Conservation (phyloP, 495 filamentous ascomycete genomes). For the Penicillium psychrofluorescens region DNA sequence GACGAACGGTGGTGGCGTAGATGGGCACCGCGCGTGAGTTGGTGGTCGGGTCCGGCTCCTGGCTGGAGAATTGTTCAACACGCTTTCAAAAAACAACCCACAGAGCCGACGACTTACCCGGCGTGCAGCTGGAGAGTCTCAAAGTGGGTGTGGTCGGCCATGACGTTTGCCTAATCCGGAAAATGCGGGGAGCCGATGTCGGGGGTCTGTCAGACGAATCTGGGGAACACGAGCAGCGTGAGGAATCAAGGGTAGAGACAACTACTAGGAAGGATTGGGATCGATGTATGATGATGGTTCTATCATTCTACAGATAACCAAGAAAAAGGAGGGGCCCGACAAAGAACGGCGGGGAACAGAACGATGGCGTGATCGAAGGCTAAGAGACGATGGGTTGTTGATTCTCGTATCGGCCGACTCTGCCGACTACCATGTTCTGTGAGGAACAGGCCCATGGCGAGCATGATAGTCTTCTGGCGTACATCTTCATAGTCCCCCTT, state of each 20-base stretch:
- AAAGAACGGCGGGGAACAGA: neutral
- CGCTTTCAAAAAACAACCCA: neutral
- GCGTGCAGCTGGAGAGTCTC: constrained; percentile 97
- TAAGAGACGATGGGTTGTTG: neutral
- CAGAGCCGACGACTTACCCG: constrained; percentile 52
- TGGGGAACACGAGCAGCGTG: neutral
- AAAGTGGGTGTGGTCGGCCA: constrained; percentile 44
- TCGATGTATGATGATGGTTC: no score
- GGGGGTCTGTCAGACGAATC: neutral
- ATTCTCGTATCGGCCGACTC: neutral
- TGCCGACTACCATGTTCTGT: no score
- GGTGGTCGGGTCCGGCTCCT: constrained; percentile 76
- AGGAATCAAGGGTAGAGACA: no score
- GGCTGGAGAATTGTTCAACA: constrained; percentile 40
- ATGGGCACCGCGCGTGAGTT: constrained; percentile 93
- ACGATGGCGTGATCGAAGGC: neutral
- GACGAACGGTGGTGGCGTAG: constrained; percentile 67
- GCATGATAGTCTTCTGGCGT: no score
- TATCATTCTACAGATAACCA: neutral
- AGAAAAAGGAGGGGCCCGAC: neutral
- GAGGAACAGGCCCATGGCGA: no score
- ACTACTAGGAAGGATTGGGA: no score
- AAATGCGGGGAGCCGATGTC: constrained; percentile 4
- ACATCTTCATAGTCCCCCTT: no score
- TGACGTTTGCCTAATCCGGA: constrained; percentile 15